Evolutionary conservation across 1,139 yeast genomes (phyloP).

Genomic region (Sugiyamaella sp.): DNA sequence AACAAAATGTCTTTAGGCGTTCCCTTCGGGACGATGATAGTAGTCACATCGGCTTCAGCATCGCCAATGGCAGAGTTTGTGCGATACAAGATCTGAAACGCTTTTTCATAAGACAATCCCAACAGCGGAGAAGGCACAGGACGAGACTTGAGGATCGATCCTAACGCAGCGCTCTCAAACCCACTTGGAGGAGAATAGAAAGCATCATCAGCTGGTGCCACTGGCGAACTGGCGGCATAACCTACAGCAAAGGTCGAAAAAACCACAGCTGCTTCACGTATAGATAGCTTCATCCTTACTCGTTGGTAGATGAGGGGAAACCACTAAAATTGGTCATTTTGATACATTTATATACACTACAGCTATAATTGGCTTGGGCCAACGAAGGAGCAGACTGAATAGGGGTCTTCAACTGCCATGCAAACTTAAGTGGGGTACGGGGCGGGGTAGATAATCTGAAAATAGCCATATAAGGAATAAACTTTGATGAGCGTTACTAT

Average conservation of each 20-base stretch:
- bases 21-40: constrained; percentile 34
- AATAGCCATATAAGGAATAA: no score
- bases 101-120: constrained; percentile 23
- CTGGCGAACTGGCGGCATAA: neutral
- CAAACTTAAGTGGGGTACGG: neutral
- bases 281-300: neutral
- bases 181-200: constrained; percentile 34
- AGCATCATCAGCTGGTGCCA: constrained; percentile 30
- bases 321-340: no score
- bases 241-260: constrained; percentile 2
- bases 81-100: constrained; percentile 36
- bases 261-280: neutral
- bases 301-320: no score
- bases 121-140: constrained; percentile 25
- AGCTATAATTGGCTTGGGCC: neutral
- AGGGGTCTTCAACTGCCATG: neutral
- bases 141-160: constrained; percentile 28
- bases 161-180: constrained; percentile 24
- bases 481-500: no score
- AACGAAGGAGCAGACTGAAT: neutral
- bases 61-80: constrained; percentile 35
- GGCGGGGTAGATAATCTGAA: no score
- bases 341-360: neutral
- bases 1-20: constrained; percentile 27
- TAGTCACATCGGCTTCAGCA: constrained; percentile 36